These are phyloP conservation scores for Naematelia aurantialba DNA, from an alignment of 768 basidiomycete species.

Conservation along the genomic window DNA sequence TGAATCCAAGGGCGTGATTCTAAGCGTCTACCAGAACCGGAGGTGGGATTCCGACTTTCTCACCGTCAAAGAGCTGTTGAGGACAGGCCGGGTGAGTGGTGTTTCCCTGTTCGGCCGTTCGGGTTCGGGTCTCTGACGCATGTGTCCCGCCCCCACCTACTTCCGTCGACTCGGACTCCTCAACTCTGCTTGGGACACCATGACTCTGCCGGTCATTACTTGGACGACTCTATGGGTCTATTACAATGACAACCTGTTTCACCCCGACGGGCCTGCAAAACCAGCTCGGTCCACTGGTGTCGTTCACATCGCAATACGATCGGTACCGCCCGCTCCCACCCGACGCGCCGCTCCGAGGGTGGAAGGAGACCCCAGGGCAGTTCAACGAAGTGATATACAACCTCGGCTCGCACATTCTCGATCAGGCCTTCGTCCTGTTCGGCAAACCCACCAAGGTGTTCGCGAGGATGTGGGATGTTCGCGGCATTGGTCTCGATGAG, in stretches of 20 bases:
- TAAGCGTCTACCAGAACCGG: slow-evolving; percentile 46
- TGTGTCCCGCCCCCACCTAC: not conserved
- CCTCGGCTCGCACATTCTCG: slow-evolving; percentile 74
- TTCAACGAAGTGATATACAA: slow-evolving; percentile 70
- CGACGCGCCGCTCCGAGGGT: slow-evolving; percentile 42
- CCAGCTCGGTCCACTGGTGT: slow-evolving; percentile 54
- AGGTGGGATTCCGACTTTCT: slow-evolving; percentile 48
- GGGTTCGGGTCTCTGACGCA: too few species aligned
- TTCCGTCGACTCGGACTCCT: too few species aligned
- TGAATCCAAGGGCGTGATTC: slow-evolving; percentile 23
- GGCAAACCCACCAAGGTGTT: slow-evolving; percentile 68
- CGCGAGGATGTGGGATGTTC: slow-evolving; percentile 21
- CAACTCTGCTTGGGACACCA: too few species aligned
- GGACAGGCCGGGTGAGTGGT: slow-evolving; percentile 43
- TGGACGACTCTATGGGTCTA: too few species aligned
- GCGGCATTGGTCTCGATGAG: slow-evolving; percentile 51
- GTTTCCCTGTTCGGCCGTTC: not conserved
- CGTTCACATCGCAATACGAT: slow-evolving; percentile 48
- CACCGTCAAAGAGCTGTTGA: slow-evolving; percentile 37
- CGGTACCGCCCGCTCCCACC: slow-evolving; percentile 59
- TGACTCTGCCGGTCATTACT: too few species aligned
- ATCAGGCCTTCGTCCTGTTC: slow-evolving; percentile 71
- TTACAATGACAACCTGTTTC: too few species aligned
- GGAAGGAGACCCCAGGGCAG: slow-evolving; percentile 70
- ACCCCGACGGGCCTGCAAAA: too few species aligned